These are phyloP conservation scores for Penicillium riverlandense DNA, from an alignment of 495 filamentous ascomycete species.

Conservation along the genomic window DNA sequence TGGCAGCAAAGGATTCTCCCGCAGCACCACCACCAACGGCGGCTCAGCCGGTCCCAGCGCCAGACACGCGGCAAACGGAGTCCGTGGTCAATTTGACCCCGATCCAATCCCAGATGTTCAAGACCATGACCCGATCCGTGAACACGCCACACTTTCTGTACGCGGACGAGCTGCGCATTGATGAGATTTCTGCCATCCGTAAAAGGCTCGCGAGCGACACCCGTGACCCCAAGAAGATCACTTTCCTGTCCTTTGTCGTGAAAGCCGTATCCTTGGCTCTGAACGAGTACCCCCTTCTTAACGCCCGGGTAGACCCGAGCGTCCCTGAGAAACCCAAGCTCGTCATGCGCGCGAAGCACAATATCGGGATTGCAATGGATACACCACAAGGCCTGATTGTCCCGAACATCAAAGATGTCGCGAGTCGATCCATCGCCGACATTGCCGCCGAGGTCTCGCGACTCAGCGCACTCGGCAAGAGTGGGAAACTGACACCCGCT, in stretches of 20 bases:
- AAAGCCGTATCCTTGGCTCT: constrained; percentile 89
- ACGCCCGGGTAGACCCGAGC: constrained; percentile 67
- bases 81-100: constrained; percentile 58
- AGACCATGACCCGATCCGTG: constrained; percentile 91
- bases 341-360: constrained; percentile 73
- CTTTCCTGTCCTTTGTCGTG: constrained; percentile 88
- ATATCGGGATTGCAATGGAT: constrained; percentile 95
- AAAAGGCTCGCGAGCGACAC: constrained; percentile 45
- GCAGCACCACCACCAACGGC: constrained; percentile 4
- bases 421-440: constrained; percentile 59
- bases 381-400: constrained; percentile 85
- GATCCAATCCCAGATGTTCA: constrained; percentile 92
- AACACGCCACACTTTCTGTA: constrained; percentile 91
- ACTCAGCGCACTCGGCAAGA: constrained; percentile 61
- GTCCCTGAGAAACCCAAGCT: constrained; percentile 57
- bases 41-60: not conserved
- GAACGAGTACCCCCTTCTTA: constrained; percentile 74
- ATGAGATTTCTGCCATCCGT: constrained; percentile 61
- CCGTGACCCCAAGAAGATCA: constrained; percentile 54
- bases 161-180: constrained; percentile 77
- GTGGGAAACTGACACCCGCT: constrained; percentile 64
- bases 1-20: constrained; percentile 23
- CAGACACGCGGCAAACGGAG: constrained; percentile 52
- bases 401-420: constrained; percentile 88
- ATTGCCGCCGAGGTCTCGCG: constrained; percentile 72